Percentiles rank a stretch among this genome's conserved stretches.
phyloP scores from a whole-genome alignment of 345 rosid genomes.

The Orychophragmus violaceus region DNA sequence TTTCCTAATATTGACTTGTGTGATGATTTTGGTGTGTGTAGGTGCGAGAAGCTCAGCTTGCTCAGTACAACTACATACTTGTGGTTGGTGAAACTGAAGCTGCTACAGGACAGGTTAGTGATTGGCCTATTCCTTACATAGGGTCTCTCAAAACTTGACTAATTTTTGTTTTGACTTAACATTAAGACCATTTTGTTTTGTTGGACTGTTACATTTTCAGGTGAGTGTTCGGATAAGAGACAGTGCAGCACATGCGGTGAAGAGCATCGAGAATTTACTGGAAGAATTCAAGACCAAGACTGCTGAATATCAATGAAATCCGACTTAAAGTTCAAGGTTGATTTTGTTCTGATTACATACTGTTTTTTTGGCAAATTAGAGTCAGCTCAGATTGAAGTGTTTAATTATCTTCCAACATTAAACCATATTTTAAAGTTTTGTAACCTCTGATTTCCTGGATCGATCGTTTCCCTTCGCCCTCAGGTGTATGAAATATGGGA shows the following conservation, averaged over 20 bases:
- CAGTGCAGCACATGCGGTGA: conserved; percentile 51
- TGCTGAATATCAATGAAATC: conserved; percentile 49
- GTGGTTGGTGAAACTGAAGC: conserved; percentile 93
- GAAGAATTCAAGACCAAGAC: conserved; percentile 53
- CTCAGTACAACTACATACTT: conserved; percentile 86
- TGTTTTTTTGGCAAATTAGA: background rate
- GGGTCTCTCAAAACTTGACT: background rate
- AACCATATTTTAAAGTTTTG: background rate
- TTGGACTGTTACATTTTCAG: conserved; percentile 33
- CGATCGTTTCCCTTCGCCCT: background rate
- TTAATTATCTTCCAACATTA: background rate
- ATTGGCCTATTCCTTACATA: background rate
- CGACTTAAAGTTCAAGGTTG: background rate
- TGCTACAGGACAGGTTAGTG: conserved; percentile 68
- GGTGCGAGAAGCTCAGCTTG: conserved; percentile 96
- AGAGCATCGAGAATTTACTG: conserved; percentile 57
- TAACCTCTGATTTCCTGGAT: background rate
- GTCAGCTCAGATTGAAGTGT: background rate
- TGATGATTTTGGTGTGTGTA: conserved; percentile 32
- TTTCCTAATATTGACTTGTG: background rate
- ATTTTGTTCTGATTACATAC: background rate
- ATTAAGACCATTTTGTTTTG: background rate
- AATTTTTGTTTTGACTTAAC: background rate
- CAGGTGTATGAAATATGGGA: background rate
- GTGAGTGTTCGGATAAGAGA: conserved; percentile 84